Evolutionary conservation across 257 asterid genomes (phyloP).

Genomic region (Ehretia macrophylla): DNA sequence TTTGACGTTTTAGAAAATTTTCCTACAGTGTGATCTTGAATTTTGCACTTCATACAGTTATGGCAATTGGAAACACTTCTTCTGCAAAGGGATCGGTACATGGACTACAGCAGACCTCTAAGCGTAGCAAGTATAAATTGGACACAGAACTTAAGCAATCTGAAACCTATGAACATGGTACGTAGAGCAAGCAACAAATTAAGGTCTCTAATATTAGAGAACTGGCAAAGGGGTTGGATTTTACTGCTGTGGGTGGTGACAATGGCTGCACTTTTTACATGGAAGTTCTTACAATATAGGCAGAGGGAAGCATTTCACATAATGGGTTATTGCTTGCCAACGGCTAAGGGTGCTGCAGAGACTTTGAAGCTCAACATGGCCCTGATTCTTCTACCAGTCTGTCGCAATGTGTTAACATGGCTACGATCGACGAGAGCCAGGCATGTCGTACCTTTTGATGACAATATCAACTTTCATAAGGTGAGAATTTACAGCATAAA

Average conservation of each 20-base stretch:
- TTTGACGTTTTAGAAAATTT: too few species aligned
- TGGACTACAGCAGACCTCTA: conserved; percentile 83
- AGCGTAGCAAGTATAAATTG: conserved; percentile 68
- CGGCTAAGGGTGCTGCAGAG: conserved; percentile 96
- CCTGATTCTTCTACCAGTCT: conserved; percentile 76
- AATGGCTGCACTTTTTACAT: conserved; percentile 71
- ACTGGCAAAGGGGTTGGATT: conserved; percentile 82
- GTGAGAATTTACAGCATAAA: conserved; percentile 9
- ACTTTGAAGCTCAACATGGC: conserved; percentile 94
- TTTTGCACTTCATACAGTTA: conserved; percentile 38
- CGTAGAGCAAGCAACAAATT: conserved; percentile 20
- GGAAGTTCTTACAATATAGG: conserved; percentile 72
- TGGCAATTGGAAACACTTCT: conserved; percentile 93
- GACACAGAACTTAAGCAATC: conserved; percentile 48
- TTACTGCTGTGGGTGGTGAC: conserved; percentile 48
- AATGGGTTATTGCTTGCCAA: conserved; percentile 77
- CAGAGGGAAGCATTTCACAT: conserved; percentile 57
- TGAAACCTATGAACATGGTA: conserved; percentile 22
- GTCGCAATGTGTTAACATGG: conserved; percentile 70
- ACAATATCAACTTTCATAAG: conserved; percentile 84
- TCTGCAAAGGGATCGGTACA: conserved; percentile 69
- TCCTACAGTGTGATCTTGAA: too few species aligned
- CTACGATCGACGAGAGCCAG: conserved; percentile 70
- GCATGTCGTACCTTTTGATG: conserved; percentile 65
- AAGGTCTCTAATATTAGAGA: conserved; percentile 41